These are phyloP conservation scores for Phlebopus sp. DNA, from an alignment of 1,284 basidiomycete genomes.

Conservation along the genomic window DNA sequence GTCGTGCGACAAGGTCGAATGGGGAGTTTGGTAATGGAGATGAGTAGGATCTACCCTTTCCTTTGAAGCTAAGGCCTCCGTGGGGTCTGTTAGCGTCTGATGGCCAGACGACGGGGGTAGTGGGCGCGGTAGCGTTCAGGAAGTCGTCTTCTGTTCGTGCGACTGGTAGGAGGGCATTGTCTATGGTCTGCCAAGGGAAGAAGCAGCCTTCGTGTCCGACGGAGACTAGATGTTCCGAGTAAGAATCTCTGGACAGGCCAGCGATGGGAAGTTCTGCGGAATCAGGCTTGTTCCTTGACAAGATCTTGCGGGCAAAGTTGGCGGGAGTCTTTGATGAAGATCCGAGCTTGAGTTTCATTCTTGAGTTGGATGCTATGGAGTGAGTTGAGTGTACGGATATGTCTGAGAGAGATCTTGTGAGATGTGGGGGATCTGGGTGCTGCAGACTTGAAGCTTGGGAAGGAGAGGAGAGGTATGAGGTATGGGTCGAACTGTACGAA, in stretches of 20 bases:
- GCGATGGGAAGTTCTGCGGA: constrained; percentile 5
- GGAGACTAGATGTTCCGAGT: constrained; percentile 14
- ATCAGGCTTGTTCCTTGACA: constrained; percentile 44
- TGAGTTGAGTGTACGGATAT: constrained; percentile 45
- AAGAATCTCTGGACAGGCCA: constrained; percentile 5
- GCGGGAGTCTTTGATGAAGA: constrained; percentile 40
- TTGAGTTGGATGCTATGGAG: constrained; percentile 45
- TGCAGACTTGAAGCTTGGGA: constrained; percentile 18
- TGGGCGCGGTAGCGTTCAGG: constrained; percentile 8
- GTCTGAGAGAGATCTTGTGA: constrained; percentile 58
- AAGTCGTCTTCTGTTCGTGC: constrained; percentile 31
- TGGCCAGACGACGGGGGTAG: constrained; percentile 13
- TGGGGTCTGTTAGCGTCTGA: constrained; percentile 15
- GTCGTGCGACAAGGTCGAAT: constrained; percentile 51
- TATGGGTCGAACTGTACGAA: constrained; percentile 45
- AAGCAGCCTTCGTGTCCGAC: constrained; percentile 37
- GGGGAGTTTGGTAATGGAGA: constrained; percentile 57
- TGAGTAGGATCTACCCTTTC: constrained; percentile 61
- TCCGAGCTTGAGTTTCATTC: constrained; percentile 46
- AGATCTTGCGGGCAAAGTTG: constrained; percentile 54
- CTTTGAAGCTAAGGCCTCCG: constrained; percentile 31
- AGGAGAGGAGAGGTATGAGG: constrained; percentile 21
- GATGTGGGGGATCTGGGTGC: constrained; percentile 38
- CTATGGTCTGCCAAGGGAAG: constrained; percentile 43
- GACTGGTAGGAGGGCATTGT: constrained; percentile 25